phyloP scores from a whole-genome alignment of 83 land plant species.

The Picea mariana region DNA sequence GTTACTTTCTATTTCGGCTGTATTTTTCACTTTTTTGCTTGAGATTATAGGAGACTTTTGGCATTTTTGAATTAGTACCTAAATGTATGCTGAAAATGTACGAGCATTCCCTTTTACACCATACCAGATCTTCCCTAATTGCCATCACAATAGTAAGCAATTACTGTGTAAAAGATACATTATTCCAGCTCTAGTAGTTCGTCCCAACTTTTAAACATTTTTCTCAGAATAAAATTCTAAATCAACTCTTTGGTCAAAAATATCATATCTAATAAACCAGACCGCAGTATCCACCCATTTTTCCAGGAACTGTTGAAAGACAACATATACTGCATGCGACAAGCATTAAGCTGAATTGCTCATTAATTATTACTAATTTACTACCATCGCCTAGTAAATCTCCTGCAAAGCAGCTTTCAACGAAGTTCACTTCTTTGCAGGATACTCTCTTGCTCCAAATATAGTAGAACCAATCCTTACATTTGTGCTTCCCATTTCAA shows the following conservation, averaged over 20 bases:
- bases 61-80: too few relatives aligned
- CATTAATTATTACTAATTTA: background rate
- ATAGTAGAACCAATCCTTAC: slow-evolving; percentile 87
- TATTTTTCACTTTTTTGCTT: too few relatives aligned
- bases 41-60: too few relatives aligned
- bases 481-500: slow-evolving; percentile 93
- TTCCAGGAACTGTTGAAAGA: background rate
- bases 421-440: slow-evolving; percentile 46
- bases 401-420: background rate
- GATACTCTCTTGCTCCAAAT: slow-evolving; percentile 87
- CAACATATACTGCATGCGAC: background rate
- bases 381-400: background rate
- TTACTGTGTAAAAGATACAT: too few relatives aligned
- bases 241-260: background rate
- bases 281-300: background rate
- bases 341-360: background rate
- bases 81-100: too few relatives aligned
- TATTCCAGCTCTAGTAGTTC: too few relatives aligned
- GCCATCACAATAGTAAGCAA: too few relatives aligned
- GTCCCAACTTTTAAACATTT: too few relatives aligned
- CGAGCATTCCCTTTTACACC: too few relatives aligned
- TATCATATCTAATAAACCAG: background rate
- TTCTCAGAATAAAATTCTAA: background rate
- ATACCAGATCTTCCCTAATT: too few relatives aligned
- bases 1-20: too few relatives aligned